A percentile compares a stretch with the other conserved stretches of the same genome.
Conservation (phyloP, 345 rosid species). For the Sisymbrium altissimum region DNA sequence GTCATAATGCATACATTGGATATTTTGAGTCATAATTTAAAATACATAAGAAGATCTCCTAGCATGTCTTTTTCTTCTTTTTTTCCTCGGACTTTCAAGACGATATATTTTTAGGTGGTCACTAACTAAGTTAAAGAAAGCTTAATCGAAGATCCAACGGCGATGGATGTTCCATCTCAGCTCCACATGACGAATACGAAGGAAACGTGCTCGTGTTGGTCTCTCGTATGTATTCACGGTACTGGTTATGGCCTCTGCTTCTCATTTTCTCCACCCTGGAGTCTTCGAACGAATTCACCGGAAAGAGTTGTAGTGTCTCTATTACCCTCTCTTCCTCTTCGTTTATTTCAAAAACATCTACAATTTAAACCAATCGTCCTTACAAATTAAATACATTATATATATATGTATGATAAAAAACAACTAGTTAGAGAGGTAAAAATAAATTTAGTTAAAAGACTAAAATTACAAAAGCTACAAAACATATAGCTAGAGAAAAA, state of each 20-base stretch:
- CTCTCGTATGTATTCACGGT: slow-evolving; percentile 30
- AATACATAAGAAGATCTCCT: neutral
- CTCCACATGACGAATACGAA: slow-evolving; percentile 36
- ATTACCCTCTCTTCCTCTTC: slow-evolving; percentile 50
- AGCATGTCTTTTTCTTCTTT: neutral
- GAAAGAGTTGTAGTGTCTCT: slow-evolving; percentile 88
- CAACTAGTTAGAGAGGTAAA: neutral
- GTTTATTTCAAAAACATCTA: slow-evolving; percentile 21
- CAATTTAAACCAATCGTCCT: neutral
- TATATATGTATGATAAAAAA: neutral
- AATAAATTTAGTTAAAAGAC: neutral
- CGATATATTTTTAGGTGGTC: neutral
- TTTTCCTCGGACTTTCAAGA: neutral
- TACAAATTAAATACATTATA: neutral
- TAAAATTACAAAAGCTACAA: neutral
- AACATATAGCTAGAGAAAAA: neutral
- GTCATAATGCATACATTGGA: slow-evolving; percentile 12
- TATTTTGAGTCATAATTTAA: neutral
- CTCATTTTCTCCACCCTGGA: slow-evolving; percentile 44
- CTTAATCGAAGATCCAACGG: slow-evolving; percentile 94
- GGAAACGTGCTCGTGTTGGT: slow-evolving; percentile 30
- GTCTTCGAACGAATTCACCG: slow-evolving; percentile 37
- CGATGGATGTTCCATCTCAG: slow-evolving; percentile 62
- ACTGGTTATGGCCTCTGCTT: slow-evolving; percentile 15
- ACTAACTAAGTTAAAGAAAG: slow-evolving; percentile 47